Percentiles rank a stretch among this genome's conserved stretches.
Conservation (phyloP, 306 rosid species). For the Arachis hypogaea region DNA sequence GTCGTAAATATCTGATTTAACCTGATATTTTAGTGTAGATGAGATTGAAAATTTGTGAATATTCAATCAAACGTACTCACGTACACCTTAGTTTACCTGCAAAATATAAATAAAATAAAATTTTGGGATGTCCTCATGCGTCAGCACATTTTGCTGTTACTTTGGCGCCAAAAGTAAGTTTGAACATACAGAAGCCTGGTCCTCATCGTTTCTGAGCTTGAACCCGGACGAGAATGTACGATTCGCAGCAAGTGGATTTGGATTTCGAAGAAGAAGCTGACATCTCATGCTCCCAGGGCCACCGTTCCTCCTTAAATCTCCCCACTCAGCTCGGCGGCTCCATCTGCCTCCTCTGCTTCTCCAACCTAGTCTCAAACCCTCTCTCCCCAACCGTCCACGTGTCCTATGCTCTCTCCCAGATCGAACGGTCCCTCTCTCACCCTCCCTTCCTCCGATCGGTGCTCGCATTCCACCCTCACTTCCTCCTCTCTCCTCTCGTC, state of each 20-base stretch:
- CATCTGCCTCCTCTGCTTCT: conserved; percentile 83
- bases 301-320: conserved; percentile 72
- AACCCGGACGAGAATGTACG: conserved; percentile 42
- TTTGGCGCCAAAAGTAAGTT: conserved; percentile 44
- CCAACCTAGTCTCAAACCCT: conserved; percentile 76
- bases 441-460: conserved; percentile 64
- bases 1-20: too few species aligned
- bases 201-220: background rate
- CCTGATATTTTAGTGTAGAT: too few species aligned
- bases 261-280: conserved; percentile 7
- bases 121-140: too few species aligned
- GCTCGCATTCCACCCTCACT: conserved; percentile 73
- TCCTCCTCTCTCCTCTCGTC: conserved; percentile 74
- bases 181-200: background rate
- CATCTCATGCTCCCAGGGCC: conserved; percentile 68
- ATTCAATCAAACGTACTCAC: too few species aligned
- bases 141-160: background rate
- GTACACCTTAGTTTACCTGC: too few species aligned
- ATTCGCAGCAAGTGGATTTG: conserved; percentile 43
- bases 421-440: conserved; percentile 71
- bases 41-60: too few species aligned
- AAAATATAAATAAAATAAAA: too few species aligned
- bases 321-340: conserved; percentile 72
- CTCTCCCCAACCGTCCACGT: conserved; percentile 84
- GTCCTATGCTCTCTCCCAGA: conserved; percentile 88